Percentiles rank a stretch among this genome's conserved stretches.
phyloP scores from a whole-genome alignment of 225 moss, liverwort and hornwort genomes.

The Sphagnum contortum region DNA sequence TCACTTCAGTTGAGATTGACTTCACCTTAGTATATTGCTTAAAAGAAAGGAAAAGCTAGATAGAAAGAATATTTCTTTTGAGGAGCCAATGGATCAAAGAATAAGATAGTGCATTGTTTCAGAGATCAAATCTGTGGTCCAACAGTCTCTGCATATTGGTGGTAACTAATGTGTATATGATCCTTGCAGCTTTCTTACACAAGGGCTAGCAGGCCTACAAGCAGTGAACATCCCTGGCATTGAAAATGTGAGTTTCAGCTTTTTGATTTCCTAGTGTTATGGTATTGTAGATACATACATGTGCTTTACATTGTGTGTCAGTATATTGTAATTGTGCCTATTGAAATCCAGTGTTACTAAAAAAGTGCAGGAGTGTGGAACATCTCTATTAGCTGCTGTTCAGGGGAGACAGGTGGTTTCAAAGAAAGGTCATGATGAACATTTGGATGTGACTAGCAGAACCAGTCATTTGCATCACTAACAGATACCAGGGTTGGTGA shows the following conservation, averaged over 20 bases:
- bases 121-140: no score
- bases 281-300: background rate
- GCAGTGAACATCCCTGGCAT: constrained; percentile 65
- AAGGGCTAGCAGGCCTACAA: constrained; percentile 89
- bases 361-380: background rate
- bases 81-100: no score
- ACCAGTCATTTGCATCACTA: no score
- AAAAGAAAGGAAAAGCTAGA: no score
- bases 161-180: background rate
- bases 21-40: no score
- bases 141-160: no score
- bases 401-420: background rate
- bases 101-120: no score
- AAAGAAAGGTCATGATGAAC: background rate
- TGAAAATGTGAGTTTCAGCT: constrained; percentile 60
- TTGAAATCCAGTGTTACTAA: background rate
- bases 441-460: no score
- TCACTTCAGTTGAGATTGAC: no score
- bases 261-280: background rate
- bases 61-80: no score
- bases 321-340: background rate
- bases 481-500: background rate
- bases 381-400: background rate
- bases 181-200: constrained; percentile 61
- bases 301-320: no score